Base-by-base conservation (phyloP, 2,329 filamentous ascomycete species). In the Clarireedia homoeocarpa region DNA sequence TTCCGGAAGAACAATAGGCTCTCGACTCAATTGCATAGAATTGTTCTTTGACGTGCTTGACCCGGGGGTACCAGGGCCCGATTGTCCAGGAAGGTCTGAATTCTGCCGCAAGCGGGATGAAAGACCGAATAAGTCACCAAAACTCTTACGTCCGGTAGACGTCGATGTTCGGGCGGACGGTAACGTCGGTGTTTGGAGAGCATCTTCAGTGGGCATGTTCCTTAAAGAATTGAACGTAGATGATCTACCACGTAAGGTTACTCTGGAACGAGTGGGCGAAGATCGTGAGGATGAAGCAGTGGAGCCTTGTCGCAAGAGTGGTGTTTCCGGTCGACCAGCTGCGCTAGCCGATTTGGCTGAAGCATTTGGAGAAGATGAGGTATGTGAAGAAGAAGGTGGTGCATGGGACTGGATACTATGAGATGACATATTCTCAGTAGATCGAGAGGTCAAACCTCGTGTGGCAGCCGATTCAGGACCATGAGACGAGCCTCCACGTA, bases 71-170 rank as follows among this genome's bases (percentile, higher is more conserved):
- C 79, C 81, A 23, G 84, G 80, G 7, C 83, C 84, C n/a, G 85
- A 85, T 14, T 85, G 85, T 15, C 85, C 80, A 26, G 77, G 79
- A 5, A 86, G 80, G 48, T 95, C 91, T 0, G 88, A 88, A 63
- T 89, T 89, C 66, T 95, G 88, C 49, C 92, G 82, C 58, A 96
- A 79, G 60, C 91, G 83, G 60, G 83, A 80, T 20, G 82, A 77
- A 36, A 96, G 74, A 14, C 83, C 86, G 65, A 99, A 84, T 20
- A 97, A 75, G 63, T 96, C 94, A 53, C 91, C 90, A 65, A 99
- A 90, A 71, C 92, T 97, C 71, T 91, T 94, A 54, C 94, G 82
- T 5, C 91, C 91, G n/a, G 86, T 92, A 0, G 90, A 96, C 1
- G 86, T 89, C 1, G 91, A 96, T 5, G 84, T 91, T 51, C 91